Base-by-base conservation (phyloP, 495 filamentous ascomycete species). In the Aspergillus diversus region DNA sequence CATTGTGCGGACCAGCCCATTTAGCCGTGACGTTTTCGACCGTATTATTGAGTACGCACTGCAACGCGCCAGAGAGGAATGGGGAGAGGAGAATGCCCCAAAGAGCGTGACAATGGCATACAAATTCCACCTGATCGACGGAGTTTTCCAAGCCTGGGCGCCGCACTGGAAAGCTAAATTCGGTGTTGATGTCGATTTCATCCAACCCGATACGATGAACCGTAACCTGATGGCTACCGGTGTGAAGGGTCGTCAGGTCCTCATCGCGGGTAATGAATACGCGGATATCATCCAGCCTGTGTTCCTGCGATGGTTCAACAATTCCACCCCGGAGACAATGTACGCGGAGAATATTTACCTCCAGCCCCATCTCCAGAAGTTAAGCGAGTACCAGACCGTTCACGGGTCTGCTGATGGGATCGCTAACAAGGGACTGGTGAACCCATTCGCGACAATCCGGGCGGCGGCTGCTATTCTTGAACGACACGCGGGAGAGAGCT, bases 221-320 rank as follows among this genome's bases (percentile, higher is more conserved):
- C 55, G 55, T 1, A 58, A 32, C 21, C 42, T 58, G 17, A 58
- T 58, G 55, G 55, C 39, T 15, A 32, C 31, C 1, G 55, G 55
- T 0, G 55, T 58, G 9, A 39, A 58, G 27, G 55, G 55, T 31
- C 55, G 39, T 33, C 39, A 39, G 3, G 48, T 58, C 43, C 11
- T 58, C 42, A 32, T 58, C 42, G 55, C 55, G 5, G 55, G 55
- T 2, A 58, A 58, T 15, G 55, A 58, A 16, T 58, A 58, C 21
- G 56, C 56, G 5, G 56, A 58, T 27, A 58, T 58, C 42, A 58
- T 58, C 56, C 56, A 58, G 7, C 56, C 56, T 0, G 56, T 58
- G 2, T 48, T 58, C 42, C 9, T 58, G 17, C 49, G 49, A 16
- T 58, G 56, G 56, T 58, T 58, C 39, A 33, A 42, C 27, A 47